Evolutionary conservation across 2,329 filamentous ascomycete species (phyloP), one percentile per base, ranked within the genome.

Genomic region (Arthrocladium fulminans): DNA sequence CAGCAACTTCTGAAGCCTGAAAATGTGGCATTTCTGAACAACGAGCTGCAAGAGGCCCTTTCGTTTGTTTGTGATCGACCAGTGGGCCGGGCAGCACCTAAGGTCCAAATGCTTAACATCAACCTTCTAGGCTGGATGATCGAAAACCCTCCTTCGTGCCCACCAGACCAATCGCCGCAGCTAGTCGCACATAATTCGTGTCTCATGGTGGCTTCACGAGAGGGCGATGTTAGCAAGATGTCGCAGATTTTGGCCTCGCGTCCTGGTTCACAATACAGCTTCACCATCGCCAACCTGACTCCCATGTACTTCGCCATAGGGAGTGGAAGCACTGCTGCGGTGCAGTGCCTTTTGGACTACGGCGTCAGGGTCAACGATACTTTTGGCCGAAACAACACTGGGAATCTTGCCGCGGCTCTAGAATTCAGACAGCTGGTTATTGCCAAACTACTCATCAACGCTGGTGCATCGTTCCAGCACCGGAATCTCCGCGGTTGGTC

Each of bases 261-360:
- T 29, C 13, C 27, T 29, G 27, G 13, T 7, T 29, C 13, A 29
- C 27, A 29, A 13, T 29, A 29, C 27, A 29, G 27, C 27, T 29
- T 29, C 27, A 29, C 27, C 7, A 29, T 29, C 27, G 7, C 27
- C 39, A 39, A 39, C 20, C 17, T 27, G 10, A 48, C 49, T 13
- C 24, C 49, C 19, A 19, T 51, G 10, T 48, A 3, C 38, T 46
- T 22, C 15, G 49, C 49, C 22, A 51, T 51, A n/a, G 24, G 48
- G 23, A 43, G 41, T 48, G 45, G 44, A 27, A 37, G 19, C 13
- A 34, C 17, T n/a, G n/a, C 23, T 8, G 49, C 49, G 23, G 47
- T 50, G 2, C 35, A 30, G 13, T 19, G 46, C 4, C 50, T 54
- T 1, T 34, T 54, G 15, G n/a, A 43, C 6, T 25, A 35, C 32